These are phyloP conservation scores for Artemisia annua DNA, from an alignment of 129 eudicot species.

Conservation along the genomic window DNA sequence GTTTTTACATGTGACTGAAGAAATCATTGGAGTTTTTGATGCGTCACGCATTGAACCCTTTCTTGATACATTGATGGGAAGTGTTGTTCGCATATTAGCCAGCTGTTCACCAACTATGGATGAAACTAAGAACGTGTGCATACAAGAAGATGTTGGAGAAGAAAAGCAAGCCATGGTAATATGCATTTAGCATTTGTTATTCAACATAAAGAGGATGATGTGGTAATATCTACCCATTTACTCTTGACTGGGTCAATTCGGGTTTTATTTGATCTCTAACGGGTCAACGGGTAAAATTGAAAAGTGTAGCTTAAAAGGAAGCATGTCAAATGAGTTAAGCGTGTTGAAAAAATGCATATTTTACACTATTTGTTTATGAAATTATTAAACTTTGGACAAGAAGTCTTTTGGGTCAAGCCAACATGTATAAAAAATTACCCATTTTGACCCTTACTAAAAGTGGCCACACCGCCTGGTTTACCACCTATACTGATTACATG, in stretches of 20 bases:
- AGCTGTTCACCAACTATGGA: slow-evolving; percentile 55
- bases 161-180: slow-evolving; percentile 51
- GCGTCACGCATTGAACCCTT: slow-evolving; percentile 60
- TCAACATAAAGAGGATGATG: slow-evolving; percentile 6
- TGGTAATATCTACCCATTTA: neutral
- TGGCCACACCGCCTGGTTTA: neutral
- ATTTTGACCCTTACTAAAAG: neutral
- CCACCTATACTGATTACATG: neutral
- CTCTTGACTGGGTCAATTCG: neutral
- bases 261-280: neutral
- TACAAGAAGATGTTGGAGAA: slow-evolving; percentile 30
- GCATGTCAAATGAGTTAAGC: neutral
- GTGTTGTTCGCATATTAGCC: slow-evolving; percentile 66
- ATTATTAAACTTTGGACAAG: no score
- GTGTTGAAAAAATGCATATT: neutral
- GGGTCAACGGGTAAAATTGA: neutral
- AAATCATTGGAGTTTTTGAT: slow-evolving; percentile 72
- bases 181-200: neutral
- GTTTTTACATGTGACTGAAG: slow-evolving; percentile 85
- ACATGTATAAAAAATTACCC: neutral
- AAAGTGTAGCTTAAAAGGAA: no score
- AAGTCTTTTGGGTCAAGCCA: no score
- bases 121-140: slow-evolving; percentile 11
- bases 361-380: no score
- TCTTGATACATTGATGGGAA: slow-evolving; percentile 70